These are phyloP conservation scores for Fraxinus dipetala DNA, from an alignment of 305 asterid genomes.

Conservation along the genomic window DNA sequence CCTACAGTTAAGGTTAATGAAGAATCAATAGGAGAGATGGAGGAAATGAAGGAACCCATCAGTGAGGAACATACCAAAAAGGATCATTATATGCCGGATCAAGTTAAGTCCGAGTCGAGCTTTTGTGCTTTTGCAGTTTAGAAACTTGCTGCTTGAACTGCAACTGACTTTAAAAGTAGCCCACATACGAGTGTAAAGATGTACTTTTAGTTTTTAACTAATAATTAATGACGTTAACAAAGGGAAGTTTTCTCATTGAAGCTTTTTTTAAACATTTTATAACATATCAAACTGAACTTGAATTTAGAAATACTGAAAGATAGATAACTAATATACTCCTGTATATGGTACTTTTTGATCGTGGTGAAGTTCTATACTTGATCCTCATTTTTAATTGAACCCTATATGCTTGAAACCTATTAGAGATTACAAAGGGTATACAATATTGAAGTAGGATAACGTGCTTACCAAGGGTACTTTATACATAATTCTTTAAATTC, in stretches of 20 bases:
- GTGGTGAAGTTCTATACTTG: neutral
- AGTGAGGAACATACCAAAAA: neutral
- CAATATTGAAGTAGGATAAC: neutral
- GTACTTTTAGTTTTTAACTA: neutral
- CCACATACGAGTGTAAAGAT: neutral
- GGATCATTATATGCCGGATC: neutral
- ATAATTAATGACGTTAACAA: neutral
- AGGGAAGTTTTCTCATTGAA: neutral
- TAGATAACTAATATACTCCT: neutral
- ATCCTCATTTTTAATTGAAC: neutral
- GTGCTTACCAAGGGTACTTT: neutral
- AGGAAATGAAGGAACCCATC: neutral
- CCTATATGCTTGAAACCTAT: neutral
- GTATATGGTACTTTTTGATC: neutral
- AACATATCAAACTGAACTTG: neutral
- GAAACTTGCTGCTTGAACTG: neutral
- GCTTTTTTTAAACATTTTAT: neutral
- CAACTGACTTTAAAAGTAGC: neutral
- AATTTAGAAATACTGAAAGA: neutral
- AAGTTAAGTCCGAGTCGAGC: neutral
- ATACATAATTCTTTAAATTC: neutral
- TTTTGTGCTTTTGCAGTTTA: neutral
- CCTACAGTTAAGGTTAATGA: neutral
- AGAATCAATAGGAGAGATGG: neutral
- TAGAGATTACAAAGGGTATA: neutral